Percentiles rank a stretch among this genome's conserved stretches.
These are phyloP conservation scores for Tephrocybe rancida DNA, from an alignment of 768 basidiomycete species.

Conservation along the genomic window DNA sequence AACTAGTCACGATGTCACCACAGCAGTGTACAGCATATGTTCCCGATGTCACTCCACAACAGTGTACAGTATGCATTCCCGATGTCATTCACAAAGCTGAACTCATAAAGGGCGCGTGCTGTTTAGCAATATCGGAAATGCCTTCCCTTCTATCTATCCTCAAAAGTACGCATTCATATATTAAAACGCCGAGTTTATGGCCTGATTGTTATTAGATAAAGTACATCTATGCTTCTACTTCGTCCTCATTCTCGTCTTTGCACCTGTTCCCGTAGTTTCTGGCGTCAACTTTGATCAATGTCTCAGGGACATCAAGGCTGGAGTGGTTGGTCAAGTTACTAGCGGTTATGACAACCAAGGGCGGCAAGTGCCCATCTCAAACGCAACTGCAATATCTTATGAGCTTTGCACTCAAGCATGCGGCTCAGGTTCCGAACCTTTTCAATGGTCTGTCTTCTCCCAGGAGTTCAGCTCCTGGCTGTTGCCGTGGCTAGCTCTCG, in stretches of 20 bases:
- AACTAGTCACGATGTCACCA: too few relatives aligned
- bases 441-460: conserved; percentile 34
- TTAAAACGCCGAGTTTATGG: too few relatives aligned
- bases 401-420: conserved; percentile 29
- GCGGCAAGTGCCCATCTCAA: conserved; percentile 18
- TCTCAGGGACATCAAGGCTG: conserved; percentile 18
- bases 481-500: conserved; percentile 48
- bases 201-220: not conserved
- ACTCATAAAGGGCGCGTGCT: too few relatives aligned
- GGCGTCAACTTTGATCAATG: conserved; percentile 23
- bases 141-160: not conserved
- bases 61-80: too few relatives aligned
- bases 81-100: too few relatives aligned
- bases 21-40: too few relatives aligned
- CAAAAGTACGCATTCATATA: too few relatives aligned
- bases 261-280: not conserved
- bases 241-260: not conserved
- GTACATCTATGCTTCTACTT: not conserved
- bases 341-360: conserved; percentile 32
- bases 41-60: too few relatives aligned
- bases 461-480: conserved; percentile 48
- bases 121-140: too few relatives aligned
- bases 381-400: conserved; percentile 31
- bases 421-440: conserved; percentile 25
- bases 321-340: conserved; percentile 10